Evolutionary conservation across 306 rosid genomes (phyloP).

Genomic region (Malus fusca): DNA sequence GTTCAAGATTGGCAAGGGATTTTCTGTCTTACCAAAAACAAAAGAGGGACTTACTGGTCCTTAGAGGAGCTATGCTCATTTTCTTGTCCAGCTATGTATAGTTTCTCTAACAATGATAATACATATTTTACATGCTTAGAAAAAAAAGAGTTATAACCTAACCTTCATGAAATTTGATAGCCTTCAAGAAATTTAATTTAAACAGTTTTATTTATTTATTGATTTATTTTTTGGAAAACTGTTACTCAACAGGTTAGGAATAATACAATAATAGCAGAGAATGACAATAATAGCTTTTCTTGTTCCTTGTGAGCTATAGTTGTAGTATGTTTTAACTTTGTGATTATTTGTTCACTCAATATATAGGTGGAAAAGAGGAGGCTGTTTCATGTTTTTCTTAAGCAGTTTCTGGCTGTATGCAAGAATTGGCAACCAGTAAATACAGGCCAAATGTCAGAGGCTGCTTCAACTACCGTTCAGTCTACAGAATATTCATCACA

Average conservation of each 20-base stretch:
- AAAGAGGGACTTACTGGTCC: background rate
- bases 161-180: background rate
- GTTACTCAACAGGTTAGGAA: background rate
- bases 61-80: background rate
- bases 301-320: constrained; percentile 2
- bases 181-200: background rate
- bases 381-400: constrained; percentile 76
- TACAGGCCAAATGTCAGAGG: constrained; percentile 48
- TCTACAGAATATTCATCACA: constrained; percentile 38
- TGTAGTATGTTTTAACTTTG: constrained; percentile 2
- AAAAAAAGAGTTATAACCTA: background rate
- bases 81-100: background rate
- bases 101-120: background rate
- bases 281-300: background rate
- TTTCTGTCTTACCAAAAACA: background rate
- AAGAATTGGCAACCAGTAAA: constrained; percentile 81
- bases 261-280: background rate
- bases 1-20: background rate
- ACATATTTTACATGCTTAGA: background rate
- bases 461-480: constrained; percentile 36
- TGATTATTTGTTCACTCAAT: constrained; percentile 8
- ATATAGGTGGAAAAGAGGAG: constrained; percentile 80
- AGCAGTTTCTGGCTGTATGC: constrained; percentile 72
- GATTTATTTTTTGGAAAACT: no score
- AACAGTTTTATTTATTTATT: background rate